Evolutionary conservation across 805 yeast species (phyloP).

Genomic region (Monosporozyma aerobia): DNA sequence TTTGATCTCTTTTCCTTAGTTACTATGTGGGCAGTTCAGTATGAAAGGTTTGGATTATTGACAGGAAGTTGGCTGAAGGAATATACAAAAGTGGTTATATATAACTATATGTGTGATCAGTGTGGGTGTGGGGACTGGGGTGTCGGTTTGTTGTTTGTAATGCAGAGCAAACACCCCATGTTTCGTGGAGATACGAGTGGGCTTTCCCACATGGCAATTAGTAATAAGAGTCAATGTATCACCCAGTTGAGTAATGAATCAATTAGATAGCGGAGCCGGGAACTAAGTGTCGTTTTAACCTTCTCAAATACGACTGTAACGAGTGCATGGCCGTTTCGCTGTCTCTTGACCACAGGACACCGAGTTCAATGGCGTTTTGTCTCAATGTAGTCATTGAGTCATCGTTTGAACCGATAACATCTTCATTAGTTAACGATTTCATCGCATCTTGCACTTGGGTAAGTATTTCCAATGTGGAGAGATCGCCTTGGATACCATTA

Average conservation of each 20-base stretch:
- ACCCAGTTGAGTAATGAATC: too few relatives aligned
- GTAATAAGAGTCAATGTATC: background rate
- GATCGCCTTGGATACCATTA: constrained; percentile 27
- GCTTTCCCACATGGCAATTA: background rate
- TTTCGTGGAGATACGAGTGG: background rate
- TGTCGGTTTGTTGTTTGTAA: too few relatives aligned
- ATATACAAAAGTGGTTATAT: background rate
- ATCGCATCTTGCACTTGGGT: constrained; percentile 10
- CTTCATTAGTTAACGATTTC: constrained; percentile 20
- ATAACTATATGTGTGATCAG: background rate
- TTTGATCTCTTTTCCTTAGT: background rate
- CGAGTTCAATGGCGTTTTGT: constrained; percentile 1
- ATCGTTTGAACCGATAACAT: background rate
- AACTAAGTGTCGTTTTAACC: background rate
- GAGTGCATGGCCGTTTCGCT: constrained; percentile 13
- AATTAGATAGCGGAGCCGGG: background rate
- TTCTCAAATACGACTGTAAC: constrained; percentile 16
- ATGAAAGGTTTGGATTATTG: background rate
- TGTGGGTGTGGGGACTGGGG: too few relatives aligned
- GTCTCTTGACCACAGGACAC: constrained; percentile 23
- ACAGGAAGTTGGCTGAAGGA: background rate
- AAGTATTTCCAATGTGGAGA: constrained; percentile 21
- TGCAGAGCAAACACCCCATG: background rate
- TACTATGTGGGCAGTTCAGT: background rate
- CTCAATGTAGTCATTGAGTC: background rate